These are phyloP conservation scores for Heteromeles arbutifolia DNA, from an alignment of 306 rosid genomes.

Conservation along the genomic window DNA sequence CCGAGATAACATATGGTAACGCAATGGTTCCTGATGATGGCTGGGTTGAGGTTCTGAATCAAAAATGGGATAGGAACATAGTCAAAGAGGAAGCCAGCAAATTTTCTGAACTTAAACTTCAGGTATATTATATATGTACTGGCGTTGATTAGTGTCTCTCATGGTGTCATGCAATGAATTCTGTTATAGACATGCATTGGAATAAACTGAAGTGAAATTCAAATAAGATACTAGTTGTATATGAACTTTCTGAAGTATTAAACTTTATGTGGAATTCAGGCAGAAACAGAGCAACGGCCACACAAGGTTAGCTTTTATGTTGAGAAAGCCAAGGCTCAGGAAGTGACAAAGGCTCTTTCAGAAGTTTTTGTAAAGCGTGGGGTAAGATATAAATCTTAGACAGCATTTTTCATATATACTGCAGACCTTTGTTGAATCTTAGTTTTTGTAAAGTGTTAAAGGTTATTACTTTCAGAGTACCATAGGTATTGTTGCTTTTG, in stretches of 20 bases:
- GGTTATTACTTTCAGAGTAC: not conserved
- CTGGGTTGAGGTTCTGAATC: slow-evolving; percentile 72
- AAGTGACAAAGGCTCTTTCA: slow-evolving; percentile 60
- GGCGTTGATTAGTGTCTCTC: slow-evolving; percentile 3
- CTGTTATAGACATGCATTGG: not conserved
- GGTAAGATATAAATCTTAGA: slow-evolving; percentile 40
- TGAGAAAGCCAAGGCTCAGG: slow-evolving; percentile 66
- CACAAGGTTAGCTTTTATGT: slow-evolving; percentile 92
- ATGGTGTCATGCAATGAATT: slow-evolving; percentile 10
- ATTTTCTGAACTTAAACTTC: slow-evolving; percentile 68
- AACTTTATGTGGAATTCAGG: slow-evolving; percentile 40
- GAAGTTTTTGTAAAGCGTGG: slow-evolving; percentile 53
- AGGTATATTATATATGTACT: slow-evolving; percentile 41
- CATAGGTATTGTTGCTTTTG: not conserved
- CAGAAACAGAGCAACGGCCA: slow-evolving; percentile 79
- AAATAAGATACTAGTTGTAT: slow-evolving; percentile 3
- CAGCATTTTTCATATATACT: slow-evolving; percentile 6
- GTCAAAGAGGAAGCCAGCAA: slow-evolving; percentile 73
- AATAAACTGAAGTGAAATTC: not conserved
- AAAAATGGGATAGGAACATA: slow-evolving; percentile 71
- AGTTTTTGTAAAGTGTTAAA: not conserved
- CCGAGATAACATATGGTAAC: slow-evolving; percentile 90
- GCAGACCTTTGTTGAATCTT: not conserved
- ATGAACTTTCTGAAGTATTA: slow-evolving; percentile 8
- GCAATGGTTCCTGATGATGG: slow-evolving; percentile 81